Conservation (phyloP, 495 filamentous ascomycete genomes). For the Penicillium bialowiezense region DNA sequence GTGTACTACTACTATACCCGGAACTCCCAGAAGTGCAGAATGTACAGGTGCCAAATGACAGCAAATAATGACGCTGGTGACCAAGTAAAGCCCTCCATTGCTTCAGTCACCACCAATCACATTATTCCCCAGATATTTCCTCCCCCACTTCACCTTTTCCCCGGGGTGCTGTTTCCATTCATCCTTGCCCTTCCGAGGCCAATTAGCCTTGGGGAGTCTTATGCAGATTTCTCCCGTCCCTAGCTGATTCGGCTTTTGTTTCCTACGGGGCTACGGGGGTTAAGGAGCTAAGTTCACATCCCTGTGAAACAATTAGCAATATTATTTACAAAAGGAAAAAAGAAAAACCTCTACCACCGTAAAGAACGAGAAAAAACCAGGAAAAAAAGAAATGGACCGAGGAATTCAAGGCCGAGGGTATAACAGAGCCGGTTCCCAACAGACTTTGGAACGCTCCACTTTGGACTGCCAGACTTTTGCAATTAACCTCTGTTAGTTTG, state of each 20-base stretch:
- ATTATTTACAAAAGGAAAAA: too few relatives aligned
- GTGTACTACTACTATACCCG: too few relatives aligned
- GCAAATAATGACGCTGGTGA: neutral
- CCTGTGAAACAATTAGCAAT: neutral
- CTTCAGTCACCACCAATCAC: neutral
- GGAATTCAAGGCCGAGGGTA: neutral
- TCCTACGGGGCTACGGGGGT: too few relatives aligned
- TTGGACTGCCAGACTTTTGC: neutral
- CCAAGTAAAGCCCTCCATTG: neutral
- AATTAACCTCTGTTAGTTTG: slow-evolving; percentile 19
- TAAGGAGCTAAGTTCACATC: neutral
- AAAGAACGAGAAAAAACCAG: too few relatives aligned
- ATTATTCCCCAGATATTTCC: neutral
- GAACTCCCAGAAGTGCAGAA: too few relatives aligned
- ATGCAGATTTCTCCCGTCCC: too few relatives aligned
- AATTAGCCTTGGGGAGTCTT: neutral
- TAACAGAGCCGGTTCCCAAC: neutral
- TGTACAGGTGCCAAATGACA: neutral
- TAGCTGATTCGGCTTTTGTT: neutral
- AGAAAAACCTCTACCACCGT: too few relatives aligned
- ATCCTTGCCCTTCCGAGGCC: slow-evolving; percentile 2
- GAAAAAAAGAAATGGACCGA: neutral
- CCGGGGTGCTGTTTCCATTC: slow-evolving; percentile 1
- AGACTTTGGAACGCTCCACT: neutral
- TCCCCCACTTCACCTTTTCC: slow-evolving; percentile 1